Evolutionary conservation across 192 early-diverging fungal genomes (phyloP).

Genomic region (Rhizophagus clarus): DNA sequence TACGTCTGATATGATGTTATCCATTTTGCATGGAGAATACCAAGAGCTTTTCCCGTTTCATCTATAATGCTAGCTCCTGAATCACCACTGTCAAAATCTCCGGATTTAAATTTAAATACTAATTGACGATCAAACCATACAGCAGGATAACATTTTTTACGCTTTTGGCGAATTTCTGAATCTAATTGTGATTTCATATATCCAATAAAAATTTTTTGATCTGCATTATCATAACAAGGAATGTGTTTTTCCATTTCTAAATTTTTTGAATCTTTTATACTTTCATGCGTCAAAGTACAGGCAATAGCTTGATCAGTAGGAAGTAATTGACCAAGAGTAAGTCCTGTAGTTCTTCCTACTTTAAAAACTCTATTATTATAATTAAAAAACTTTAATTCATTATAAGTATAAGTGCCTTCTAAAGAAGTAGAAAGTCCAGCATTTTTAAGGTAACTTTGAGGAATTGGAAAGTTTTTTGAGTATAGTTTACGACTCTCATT

Average conservation of each 20-base stretch:
- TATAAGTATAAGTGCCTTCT: not conserved
- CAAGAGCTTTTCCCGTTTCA: no score
- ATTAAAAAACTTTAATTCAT: not conserved
- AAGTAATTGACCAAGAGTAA: not conserved
- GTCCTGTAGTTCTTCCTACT: not conserved
- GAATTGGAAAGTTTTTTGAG: no score
- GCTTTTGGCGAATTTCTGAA: no score
- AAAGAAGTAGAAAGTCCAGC: no score
- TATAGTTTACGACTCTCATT: no score
- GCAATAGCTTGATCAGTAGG: not conserved
- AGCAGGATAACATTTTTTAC: not conserved
- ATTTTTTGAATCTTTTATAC: not conserved
- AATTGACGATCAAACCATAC: slow-evolving; percentile 15
- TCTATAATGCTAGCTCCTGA: slow-evolving; percentile 13
- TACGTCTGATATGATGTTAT: not conserved
- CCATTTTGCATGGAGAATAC: slow-evolving; percentile 1
- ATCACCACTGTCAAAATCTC: not conserved
- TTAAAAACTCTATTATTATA: not conserved
- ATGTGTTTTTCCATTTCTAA: not conserved
- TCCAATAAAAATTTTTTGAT: not conserved
- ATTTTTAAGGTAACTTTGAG: no score
- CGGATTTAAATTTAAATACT: not conserved
- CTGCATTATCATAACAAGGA: not conserved
- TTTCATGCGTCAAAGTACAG: not conserved
- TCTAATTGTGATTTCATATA: no score